Percentiles rank a stretch among this genome's conserved stretches.
These are phyloP conservation scores for Dactylonectria estremocensis DNA, from an alignment of 2,329 filamentous ascomycete genomes.

Conservation along the genomic window DNA sequence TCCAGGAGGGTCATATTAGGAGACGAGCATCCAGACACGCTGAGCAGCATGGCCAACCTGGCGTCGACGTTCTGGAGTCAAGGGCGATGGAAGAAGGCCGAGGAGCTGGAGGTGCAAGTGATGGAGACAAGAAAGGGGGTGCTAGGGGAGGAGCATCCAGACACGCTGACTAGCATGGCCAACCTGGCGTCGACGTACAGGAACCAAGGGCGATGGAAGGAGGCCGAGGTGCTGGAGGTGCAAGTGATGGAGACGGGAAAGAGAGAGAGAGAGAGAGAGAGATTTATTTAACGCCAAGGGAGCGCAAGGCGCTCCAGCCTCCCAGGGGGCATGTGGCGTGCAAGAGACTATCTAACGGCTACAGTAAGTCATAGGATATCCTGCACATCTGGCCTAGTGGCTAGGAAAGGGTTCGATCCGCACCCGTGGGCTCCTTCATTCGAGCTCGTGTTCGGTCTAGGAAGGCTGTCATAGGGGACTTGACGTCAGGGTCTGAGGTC, in stretches of 20 bases:
- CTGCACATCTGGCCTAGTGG: slow-evolving; percentile 17
- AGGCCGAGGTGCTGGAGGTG: not conserved
- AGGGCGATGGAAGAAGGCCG: no score
- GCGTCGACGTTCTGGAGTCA: not conserved
- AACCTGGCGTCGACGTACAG: not conserved
- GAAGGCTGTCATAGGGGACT: not conserved
- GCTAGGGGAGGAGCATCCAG: no score
- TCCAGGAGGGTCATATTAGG: no score
- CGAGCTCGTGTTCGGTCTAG: slow-evolving; percentile 12
- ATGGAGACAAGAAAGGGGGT: no score
- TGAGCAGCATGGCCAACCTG: no score
- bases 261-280: slow-evolving; percentile 1
- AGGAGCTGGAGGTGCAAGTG: no score
- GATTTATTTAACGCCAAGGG: slow-evolving; percentile 14
- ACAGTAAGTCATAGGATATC: slow-evolving; percentile 2
- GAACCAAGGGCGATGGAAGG: not conserved
- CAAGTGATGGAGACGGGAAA: not conserved
- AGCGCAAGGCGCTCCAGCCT: slow-evolving; percentile 10
- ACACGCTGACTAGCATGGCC: no score
- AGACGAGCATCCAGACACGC: no score
- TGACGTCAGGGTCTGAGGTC: slow-evolving; percentile 12
- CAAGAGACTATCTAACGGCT: slow-evolving; percentile 9
- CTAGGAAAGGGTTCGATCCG: slow-evolving; percentile 9
- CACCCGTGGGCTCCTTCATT: slow-evolving; percentile 19
- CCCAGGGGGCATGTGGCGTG: slow-evolving; percentile 11